These are phyloP conservation scores for Xylariaceae sp. DNA, from an alignment of 2,329 filamentous ascomycete species.

Conservation along the genomic window DNA sequence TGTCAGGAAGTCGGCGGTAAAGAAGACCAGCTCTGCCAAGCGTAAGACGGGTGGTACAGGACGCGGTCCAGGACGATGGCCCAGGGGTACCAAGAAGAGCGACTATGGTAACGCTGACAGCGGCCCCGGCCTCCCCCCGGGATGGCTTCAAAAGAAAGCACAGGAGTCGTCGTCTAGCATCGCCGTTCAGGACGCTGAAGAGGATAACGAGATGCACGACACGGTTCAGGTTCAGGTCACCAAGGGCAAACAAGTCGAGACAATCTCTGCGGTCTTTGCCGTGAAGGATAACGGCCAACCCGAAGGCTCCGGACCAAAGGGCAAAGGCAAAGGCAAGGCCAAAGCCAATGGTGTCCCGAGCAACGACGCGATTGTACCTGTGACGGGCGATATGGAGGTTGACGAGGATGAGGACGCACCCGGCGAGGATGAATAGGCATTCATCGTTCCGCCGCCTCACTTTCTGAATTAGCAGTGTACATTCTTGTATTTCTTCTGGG, in stretches of 20 bases:
- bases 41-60: slow-evolving; percentile 60
- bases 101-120: slow-evolving; percentile 65
- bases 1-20: slow-evolving; percentile 34
- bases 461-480: no score
- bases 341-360: slow-evolving; percentile 8
- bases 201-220: slow-evolving; percentile 27
- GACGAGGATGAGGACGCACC: slow-evolving; percentile 7
- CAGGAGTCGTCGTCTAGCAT: slow-evolving; percentile 8
- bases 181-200: slow-evolving; percentile 15
- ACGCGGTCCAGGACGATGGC: slow-evolving; percentile 62
- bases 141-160: slow-evolving; percentile 41
- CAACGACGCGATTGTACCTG: slow-evolving; percentile 8
- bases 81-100: slow-evolving; percentile 64
- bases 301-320: slow-evolving; percentile 6
- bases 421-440: slow-evolving; percentile 10
- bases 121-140: slow-evolving; percentile 59
- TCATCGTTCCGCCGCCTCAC: no score
- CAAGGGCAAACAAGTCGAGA: slow-evolving; percentile 28
- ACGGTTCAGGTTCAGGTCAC: slow-evolving; percentile 37
- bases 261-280: slow-evolving; percentile 21
- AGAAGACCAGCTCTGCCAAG: slow-evolving; percentile 40
- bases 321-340: slow-evolving; percentile 4
- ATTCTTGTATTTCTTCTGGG: no score
- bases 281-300: slow-evolving; percentile 3
- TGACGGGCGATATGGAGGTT: neutral